Conservation (phyloP, 208 protist genomes). For the Phytomonas francai region DNA sequence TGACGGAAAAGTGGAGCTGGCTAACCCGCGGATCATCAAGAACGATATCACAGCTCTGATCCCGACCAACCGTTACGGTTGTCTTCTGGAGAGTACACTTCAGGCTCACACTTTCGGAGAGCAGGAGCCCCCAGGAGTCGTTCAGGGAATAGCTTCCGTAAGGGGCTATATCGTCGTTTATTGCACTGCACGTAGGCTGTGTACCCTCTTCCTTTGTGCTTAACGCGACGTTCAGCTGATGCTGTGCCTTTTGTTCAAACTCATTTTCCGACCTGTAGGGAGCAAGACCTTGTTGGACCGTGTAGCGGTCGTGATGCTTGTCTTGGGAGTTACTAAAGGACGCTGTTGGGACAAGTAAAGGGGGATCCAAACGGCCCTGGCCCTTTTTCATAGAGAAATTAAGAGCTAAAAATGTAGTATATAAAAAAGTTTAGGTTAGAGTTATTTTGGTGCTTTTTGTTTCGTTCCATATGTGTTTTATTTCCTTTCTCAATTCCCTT, state of each 20-base stretch:
- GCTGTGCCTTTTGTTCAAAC: neutral
- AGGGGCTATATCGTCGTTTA: neutral
- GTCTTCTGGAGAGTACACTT: conserved; percentile 25
- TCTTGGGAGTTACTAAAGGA: neutral
- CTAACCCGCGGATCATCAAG: conserved; percentile 34
- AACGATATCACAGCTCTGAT: conserved; percentile 27
- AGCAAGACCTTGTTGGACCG: neutral
- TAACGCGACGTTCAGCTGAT: neutral
- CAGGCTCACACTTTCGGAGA: conserved; percentile 36
- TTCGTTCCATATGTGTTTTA: neutral
- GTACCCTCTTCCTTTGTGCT: neutral
- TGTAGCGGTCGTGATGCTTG: neutral
- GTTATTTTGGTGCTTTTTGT: neutral
- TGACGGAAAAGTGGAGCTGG: conserved; percentile 47
- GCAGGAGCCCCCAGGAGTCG: conserved; percentile 41
- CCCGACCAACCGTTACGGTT: conserved; percentile 38
- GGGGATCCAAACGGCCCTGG: neutral
- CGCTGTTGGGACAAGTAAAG: neutral
- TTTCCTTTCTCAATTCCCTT: neutral
- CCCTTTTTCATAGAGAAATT: conserved; percentile 7
- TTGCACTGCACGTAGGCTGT: neutral
- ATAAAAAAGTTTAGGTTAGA: conserved; percentile 1
- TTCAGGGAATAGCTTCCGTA: conserved; percentile 5
- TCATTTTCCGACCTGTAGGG: neutral
- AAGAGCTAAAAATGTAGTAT: conserved; percentile 14